Evolutionary conservation across 495 filamentous ascomycete species (phyloP), one percentile per base, ranked within the genome.

Genomic region (Aspergillus heteromorphus): DNA sequence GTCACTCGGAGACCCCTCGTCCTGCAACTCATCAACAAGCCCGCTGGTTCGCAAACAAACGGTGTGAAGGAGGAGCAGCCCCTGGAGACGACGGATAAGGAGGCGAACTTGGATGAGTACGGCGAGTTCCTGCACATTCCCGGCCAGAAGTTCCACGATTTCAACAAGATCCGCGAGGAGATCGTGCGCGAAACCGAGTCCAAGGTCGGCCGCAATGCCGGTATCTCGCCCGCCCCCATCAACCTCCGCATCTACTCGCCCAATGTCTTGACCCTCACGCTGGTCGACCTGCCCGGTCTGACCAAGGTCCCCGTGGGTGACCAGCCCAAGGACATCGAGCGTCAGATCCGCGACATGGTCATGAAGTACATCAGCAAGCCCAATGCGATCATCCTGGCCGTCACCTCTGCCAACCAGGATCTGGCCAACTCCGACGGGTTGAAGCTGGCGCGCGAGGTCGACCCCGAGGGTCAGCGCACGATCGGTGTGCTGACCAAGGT

Each of bases 401-500:
- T 99, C 51, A 97, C 95, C 7, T 85, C 90, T 27, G 95, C 93
- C 56, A 99, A 99, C 67, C 88, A 91, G 50, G 95, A 99, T 84
- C 73, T 99, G 74, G 95, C 95, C 42, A 99, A 99, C 76, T 97
- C 93, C 23, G 95, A 99, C 73, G 95, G 95, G 52, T 69, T 99
- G 69, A 96, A 97, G 78, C 77, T 99, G 65, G 95, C 95, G 20
- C 83, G 95, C 59, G 95, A 99, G 73, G 93, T 97, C 25, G 95
- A 99, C 65, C 92, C 92, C 1, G 95, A 99, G 69, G 95, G 92
- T 59, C 95, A 97, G 74, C 83, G 95, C 64, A 99, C 95, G 19
- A 99, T 99, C 57, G 95, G 95, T 78, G 95, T 99, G 59, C 81
- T 99, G 65, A 97, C 92, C 52, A 99, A 99, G 79, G 92, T 99